Conservation (phyloP, 257 asterid genomes). For the Orobanche coerulescens region DNA sequence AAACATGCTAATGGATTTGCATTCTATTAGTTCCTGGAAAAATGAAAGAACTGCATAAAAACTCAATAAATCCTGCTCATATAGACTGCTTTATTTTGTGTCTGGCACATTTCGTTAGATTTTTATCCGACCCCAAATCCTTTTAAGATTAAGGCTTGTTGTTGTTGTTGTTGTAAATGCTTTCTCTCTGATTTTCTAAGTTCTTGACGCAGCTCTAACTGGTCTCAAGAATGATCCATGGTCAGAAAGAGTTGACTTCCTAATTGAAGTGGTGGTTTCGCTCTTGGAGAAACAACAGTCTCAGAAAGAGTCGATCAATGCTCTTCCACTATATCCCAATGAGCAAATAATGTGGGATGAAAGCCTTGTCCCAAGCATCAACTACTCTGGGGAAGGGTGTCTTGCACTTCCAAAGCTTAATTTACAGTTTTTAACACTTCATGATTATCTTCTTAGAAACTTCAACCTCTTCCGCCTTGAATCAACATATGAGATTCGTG, state of each 20-base stretch:
- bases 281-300: constrained; percentile 92
- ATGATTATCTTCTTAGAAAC: constrained; percentile 93
- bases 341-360: constrained; percentile 99
- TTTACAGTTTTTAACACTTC: constrained; percentile 90
- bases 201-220: constrained; percentile 63
- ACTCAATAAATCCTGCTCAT: background rate
- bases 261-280: constrained; percentile 84
- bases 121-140: too few relatives aligned
- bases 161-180: constrained; percentile 1
- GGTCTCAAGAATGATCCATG: constrained; percentile 76
- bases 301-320: constrained; percentile 94
- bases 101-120: too few relatives aligned
- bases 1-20: constrained; percentile 3
- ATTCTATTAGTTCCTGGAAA: background rate
- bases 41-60: background rate
- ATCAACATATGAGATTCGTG: constrained; percentile 97
- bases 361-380: constrained; percentile 97
- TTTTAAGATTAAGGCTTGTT: too few relatives aligned
- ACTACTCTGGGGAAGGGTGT: constrained; percentile 99
- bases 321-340: constrained; percentile 95
- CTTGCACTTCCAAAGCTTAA: constrained; percentile 97
- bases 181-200: constrained; percentile 2
- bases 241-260: constrained; percentile 92
- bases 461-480: constrained; percentile 98
- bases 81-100: background rate